Conservation (phyloP, 2,329 filamentous ascomycete genomes). For the Colletotrichum cuscutae region DNA sequence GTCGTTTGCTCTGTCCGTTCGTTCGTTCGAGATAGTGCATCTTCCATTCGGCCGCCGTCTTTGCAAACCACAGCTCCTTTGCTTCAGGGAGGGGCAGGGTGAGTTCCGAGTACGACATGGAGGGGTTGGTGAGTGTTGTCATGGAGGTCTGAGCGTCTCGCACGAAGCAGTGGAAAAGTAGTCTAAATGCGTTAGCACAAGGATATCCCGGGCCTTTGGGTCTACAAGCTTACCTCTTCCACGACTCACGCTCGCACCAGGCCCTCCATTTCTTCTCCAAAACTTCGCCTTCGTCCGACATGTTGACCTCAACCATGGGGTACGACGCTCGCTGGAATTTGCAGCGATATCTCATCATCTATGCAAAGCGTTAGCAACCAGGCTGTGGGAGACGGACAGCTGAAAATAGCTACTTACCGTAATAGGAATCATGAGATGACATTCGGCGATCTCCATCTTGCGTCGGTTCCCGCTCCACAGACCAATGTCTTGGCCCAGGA, state of each 20-base stretch:
- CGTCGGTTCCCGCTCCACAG: constrained; percentile 65
- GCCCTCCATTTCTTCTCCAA: constrained; percentile 73
- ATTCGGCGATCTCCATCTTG: constrained; percentile 67
- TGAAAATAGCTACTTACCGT: constrained; percentile 47
- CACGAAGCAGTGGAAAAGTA: constrained; percentile 73
- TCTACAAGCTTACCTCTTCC: constrained; percentile 61
- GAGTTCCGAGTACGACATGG: constrained; percentile 76
- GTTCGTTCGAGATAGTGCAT: constrained; percentile 60
- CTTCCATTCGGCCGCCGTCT: constrained; percentile 73
- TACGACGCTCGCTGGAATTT: constrained; percentile 68
- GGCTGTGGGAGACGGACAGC: not conserved
- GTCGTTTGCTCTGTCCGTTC: constrained; percentile 50
- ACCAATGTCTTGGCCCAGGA: constrained; percentile 60
- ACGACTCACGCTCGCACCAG: constrained; percentile 74
- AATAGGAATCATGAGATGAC: constrained; percentile 56
- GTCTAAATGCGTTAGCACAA: constrained; percentile 46
- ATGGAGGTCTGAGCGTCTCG: constrained; percentile 76
- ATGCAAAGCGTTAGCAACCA: constrained; percentile 4
- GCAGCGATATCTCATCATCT: constrained; percentile 67
- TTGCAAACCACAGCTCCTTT: constrained; percentile 73
- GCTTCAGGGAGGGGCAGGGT: constrained; percentile 72
- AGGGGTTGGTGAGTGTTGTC: constrained; percentile 70
- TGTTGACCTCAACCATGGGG: constrained; percentile 58
- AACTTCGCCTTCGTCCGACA: constrained; percentile 64
- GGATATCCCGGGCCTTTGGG: constrained; percentile 12